Conservation (phyloP, 2,329 filamentous ascomycete genomes). For the Ascochyta pisi region DNA sequence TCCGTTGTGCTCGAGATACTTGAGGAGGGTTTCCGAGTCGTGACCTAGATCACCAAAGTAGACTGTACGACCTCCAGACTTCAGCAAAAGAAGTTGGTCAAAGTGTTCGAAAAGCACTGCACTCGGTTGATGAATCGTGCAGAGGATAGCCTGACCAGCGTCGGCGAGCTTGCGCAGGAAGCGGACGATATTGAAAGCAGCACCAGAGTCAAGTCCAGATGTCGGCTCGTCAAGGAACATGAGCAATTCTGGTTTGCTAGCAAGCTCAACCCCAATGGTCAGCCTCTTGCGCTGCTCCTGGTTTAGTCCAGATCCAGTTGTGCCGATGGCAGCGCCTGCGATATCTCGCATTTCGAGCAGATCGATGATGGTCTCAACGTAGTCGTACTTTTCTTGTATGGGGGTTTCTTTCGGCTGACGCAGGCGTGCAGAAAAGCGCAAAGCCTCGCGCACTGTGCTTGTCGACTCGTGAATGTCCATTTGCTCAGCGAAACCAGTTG, state of each 20-base stretch:
- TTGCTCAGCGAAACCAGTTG: conserved; percentile 76
- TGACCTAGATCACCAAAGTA: conserved; percentile 68
- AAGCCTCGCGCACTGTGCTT: conserved; percentile 68
- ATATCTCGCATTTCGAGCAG: conserved; percentile 70
- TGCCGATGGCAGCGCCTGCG: conserved; percentile 69
- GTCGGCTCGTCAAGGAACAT: conserved; percentile 82
- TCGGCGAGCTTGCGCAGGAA: conserved; percentile 72
- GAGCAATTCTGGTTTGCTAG: conserved; percentile 72
- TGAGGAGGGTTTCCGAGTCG: conserved; percentile 49
- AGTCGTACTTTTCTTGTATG: conserved; percentile 66
- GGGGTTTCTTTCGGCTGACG: conserved; percentile 66
- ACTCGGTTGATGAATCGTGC: conserved; percentile 75
- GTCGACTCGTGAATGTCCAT: conserved; percentile 69
- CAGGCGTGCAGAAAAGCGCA: conserved; percentile 68
- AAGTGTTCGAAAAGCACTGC: conserved; percentile 71
- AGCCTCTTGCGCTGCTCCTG: conserved; percentile 73
- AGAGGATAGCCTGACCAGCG: conserved; percentile 70
- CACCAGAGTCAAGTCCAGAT: conserved; percentile 73
- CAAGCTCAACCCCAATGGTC: conserved; percentile 67
- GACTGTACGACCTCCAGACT: conserved; percentile 69
- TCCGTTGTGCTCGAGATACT: conserved; percentile 62
- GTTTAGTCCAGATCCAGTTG: conserved; percentile 56
- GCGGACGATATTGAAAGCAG: conserved; percentile 69
- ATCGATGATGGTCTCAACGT: conserved; percentile 69
- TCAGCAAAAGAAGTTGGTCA: conserved; percentile 69